Evolutionary conservation across 208 protist species (phyloP), one percentile per base, ranked within the genome.

Genomic region (Leishmania turanica): DNA sequence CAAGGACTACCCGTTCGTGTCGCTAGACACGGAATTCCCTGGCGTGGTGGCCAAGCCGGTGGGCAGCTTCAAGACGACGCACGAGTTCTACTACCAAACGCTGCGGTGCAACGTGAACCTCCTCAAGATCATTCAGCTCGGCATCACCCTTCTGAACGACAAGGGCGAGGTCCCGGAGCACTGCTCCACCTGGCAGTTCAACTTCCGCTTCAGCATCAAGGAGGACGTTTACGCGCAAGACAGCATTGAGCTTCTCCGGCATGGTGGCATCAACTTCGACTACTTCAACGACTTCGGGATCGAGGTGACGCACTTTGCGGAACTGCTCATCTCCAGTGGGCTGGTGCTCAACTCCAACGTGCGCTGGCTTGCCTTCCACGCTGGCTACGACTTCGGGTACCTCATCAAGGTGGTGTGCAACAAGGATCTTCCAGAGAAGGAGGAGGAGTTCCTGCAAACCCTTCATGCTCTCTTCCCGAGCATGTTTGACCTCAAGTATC

Each of bases 11-110:
- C 98, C 99, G 6, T 99, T 97, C 88, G 96, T 98, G n/a, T 91
- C 92, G 34, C 96, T 99, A 98, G 99, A 99, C 89, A 99, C 99
- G 17, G 99, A 99, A 90, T 99, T 99, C 87, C 99, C 99, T 64
- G 99, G 99, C 37, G 97, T 99, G 66, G 99, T 99, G 37, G 98
- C 97, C 15, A 93, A 98, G 88, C 98, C 99, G 11, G 93, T 99
- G 13, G 99, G 98, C 68, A 97, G 86, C 85, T 99, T 99, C 87
- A 96, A 96, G 81, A 97, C 91, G 7, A 93, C 89, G 37, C 90
- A 98, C 79, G 98, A 99, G 78, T 99, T 99, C 82, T 98, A 99
- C 87, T 99, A 99, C 85, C 98, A 99, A 87, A 98, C 97, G 45
- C 91, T 99, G 66, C 88, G 98, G 8, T 99, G 97, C 82, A 99